These are phyloP conservation scores for Prinsepia uniflora DNA, from an alignment of 306 rosid genomes.

Conservation along the genomic window DNA sequence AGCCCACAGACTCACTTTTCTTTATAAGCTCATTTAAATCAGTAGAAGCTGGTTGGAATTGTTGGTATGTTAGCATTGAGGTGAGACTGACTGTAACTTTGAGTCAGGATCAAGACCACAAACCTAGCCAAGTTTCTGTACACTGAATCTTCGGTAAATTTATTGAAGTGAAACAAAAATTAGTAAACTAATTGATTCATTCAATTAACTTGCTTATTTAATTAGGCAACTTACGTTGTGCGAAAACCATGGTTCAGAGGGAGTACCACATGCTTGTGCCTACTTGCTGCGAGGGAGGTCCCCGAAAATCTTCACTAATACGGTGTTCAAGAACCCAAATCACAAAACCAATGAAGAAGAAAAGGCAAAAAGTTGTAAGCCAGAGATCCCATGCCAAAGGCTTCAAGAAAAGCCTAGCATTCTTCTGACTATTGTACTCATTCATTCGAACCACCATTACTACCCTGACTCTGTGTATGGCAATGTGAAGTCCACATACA, in stretches of 20 bases:
- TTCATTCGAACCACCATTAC: constrained; percentile 36
- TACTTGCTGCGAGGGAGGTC: constrained; percentile 36
- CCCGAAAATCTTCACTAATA: constrained; percentile 35
- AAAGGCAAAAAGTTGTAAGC: constrained; percentile 31
- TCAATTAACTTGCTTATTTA: not conserved
- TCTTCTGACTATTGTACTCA: constrained; percentile 24
- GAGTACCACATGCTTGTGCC: constrained; percentile 46
- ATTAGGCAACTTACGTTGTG: constrained; percentile 37
- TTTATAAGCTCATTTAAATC: no score
- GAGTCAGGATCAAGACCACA: no score
- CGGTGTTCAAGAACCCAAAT: constrained; percentile 49
- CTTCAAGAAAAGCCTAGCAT: constrained; percentile 45
- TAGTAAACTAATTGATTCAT: not conserved
- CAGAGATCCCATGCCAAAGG: constrained; percentile 44
- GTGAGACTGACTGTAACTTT: no score
- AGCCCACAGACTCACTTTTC: no score
- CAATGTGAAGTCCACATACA: constrained; percentile 37
- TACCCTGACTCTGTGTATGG: constrained; percentile 50
- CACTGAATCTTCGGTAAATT: no score
- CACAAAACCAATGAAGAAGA: constrained; percentile 39
- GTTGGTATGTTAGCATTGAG: no score
- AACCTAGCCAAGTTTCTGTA: no score
- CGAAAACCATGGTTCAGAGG: constrained; percentile 42
- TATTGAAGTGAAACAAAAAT: no score
- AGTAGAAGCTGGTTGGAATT: no score